Percentiles rank a stretch among this genome's conserved stretches.
phyloP scores from a whole-genome alignment of 306 rosid species.

The Datisca glomerata region DNA sequence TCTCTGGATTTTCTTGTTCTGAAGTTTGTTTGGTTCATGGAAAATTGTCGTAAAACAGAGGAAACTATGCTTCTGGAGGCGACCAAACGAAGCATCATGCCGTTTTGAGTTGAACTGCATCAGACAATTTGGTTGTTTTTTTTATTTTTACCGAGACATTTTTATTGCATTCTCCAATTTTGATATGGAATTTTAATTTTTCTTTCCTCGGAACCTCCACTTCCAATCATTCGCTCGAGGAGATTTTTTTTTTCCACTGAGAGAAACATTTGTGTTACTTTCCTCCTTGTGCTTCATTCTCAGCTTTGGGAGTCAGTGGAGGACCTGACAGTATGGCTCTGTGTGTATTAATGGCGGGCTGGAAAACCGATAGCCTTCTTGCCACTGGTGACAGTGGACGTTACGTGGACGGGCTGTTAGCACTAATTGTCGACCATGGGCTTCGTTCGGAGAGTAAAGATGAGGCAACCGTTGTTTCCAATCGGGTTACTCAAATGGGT shows the following conservation, averaged over 20 bases:
- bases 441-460: constrained; percentile 87
- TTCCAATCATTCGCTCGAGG: too few species aligned
- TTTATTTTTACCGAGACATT: too few species aligned
- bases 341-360: constrained; percentile 57
- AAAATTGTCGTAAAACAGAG: neutral
- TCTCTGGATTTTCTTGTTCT: neutral
- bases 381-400: constrained; percentile 25
- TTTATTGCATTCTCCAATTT: too few species aligned
- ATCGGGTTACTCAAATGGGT: constrained; percentile 68
- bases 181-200: too few species aligned
- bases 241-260: neutral
- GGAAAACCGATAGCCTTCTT: constrained; percentile 52
- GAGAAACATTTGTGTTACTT: too few species aligned
- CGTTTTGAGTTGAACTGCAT: too few species aligned
- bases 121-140: too few species aligned
- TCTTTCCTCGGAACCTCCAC: neutral
- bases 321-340: constrained; percentile 93
- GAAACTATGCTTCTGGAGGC: too few species aligned
- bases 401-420: constrained; percentile 61
- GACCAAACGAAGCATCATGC: too few species aligned
- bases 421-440: constrained; percentile 75
- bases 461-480: constrained; percentile 52
- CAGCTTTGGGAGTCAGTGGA: constrained; percentile 97
- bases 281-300: constrained; percentile 13
- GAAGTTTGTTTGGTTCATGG: neutral